Conservation (phyloP, 202 grass and related monocot species). For the Setaria viridis region DNA sequence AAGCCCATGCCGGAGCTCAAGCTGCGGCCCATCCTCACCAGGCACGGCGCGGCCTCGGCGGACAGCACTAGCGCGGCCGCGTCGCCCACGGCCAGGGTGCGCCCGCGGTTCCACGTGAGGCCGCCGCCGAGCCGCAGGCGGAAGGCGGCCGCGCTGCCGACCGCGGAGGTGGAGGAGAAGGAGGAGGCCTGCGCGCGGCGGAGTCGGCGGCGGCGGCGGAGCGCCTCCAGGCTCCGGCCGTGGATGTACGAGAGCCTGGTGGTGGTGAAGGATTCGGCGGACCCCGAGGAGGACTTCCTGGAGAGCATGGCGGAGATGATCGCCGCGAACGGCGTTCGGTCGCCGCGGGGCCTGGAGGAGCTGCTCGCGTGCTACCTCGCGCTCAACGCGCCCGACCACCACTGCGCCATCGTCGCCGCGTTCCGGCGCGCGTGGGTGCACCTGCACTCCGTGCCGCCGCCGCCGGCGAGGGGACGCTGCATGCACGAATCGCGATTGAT, state of each 20-base stretch:
- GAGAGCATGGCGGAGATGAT: slow-evolving; percentile 93
- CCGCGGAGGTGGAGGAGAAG: too few species aligned
- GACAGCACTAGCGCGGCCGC: slow-evolving; percentile 26
- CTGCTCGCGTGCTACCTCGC: slow-evolving; percentile 84
- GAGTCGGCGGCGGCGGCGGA: not conserved
- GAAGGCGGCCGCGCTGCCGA: slow-evolving; percentile 19
- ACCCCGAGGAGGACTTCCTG: slow-evolving; percentile 76
- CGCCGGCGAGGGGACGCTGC: not conserved
- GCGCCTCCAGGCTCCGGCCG: slow-evolving; percentile 7
- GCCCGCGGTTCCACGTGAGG: slow-evolving; percentile 21
- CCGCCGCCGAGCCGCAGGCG: not conserved
- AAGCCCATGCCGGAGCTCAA: slow-evolving; percentile 47
- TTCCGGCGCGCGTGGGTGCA: slow-evolving; percentile 70
- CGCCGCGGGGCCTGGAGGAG: slow-evolving; percentile 65
- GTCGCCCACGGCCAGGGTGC: slow-evolving; percentile 41
- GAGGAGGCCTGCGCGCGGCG: not conserved
- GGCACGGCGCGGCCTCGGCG: not conserved
- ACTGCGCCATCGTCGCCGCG: slow-evolving; percentile 74
- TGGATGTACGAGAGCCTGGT: slow-evolving; percentile 75
- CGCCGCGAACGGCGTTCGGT: slow-evolving; percentile 56
- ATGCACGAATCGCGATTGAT: not conserved
- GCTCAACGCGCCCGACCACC: slow-evolving; percentile 77
- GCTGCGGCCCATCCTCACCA: slow-evolving; percentile 62
- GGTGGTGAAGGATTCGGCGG: slow-evolving; percentile 70
- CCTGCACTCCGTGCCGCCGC: not conserved